phyloP scores from a whole-genome alignment of 2,329 filamentous ascomycete genomes.

The Pyricularia pennisetigena region DNA sequence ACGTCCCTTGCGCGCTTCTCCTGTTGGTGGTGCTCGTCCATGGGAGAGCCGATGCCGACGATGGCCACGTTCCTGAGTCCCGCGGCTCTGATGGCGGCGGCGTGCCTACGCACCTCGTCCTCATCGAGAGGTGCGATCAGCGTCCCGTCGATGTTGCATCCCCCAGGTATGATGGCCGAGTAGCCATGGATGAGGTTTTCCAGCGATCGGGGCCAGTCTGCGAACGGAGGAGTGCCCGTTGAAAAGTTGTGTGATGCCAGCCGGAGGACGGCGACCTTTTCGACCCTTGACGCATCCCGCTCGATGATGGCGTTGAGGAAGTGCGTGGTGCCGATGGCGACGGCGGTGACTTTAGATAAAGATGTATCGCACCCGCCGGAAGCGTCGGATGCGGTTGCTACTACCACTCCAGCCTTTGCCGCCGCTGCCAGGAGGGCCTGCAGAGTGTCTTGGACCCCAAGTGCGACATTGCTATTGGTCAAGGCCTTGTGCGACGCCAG shows the following conservation, averaged over 20 bases:
- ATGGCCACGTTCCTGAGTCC: conserved; percentile 37
- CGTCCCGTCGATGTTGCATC: conserved; percentile 39
- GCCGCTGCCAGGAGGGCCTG: conserved; percentile 28
- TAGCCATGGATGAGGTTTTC: conserved; percentile 34
- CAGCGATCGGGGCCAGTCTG: conserved; percentile 43
- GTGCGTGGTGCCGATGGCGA: conserved; percentile 46
- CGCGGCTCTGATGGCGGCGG: conserved; percentile 25
- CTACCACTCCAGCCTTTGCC: conserved; percentile 9
- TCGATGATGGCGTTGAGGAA: conserved; percentile 51
- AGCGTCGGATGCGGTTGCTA: neutral
- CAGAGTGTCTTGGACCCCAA: conserved; percentile 35
- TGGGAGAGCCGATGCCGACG: conserved; percentile 41
- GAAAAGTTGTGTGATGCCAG: conserved; percentile 41
- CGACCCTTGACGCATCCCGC: conserved; percentile 35
- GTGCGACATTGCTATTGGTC: conserved; percentile 36
- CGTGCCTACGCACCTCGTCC: conserved; percentile 27
- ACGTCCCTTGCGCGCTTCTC: conserved; percentile 36
- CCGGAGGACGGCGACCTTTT: conserved; percentile 41
- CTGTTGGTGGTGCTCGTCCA: conserved; percentile 33
- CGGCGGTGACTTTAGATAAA: conserved; percentile 30
- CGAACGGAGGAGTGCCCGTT: conserved; percentile 36
- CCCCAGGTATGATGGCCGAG: conserved; percentile 34
- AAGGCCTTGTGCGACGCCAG: conserved; percentile 38
- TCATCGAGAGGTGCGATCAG: conserved; percentile 35
- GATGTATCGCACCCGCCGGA: conserved; percentile 1